Conservation (phyloP, 805 yeast genomes). For the Jamesozyma rosinii region DNA sequence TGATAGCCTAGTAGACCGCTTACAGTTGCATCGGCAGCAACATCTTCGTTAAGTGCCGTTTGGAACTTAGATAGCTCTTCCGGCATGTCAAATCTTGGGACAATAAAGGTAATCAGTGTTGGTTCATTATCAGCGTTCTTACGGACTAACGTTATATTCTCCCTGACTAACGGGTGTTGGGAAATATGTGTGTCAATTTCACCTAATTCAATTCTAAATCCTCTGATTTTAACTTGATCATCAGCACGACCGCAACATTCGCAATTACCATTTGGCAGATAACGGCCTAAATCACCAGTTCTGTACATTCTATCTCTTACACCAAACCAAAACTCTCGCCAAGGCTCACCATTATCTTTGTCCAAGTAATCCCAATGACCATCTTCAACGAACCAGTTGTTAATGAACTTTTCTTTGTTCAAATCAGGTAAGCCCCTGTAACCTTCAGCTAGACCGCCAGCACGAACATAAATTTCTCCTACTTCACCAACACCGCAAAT, state of each 20-base stretch:
- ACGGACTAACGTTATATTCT: constrained; percentile 83
- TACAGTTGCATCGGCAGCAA: constrained; percentile 54
- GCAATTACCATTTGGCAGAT: constrained; percentile 92
- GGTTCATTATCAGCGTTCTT: constrained; percentile 91
- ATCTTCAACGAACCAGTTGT: constrained; percentile 79
- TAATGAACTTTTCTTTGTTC: constrained; percentile 78
- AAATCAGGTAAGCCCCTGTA: constrained; percentile 85
- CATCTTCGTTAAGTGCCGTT: constrained; percentile 36
- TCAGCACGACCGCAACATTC: constrained; percentile 99
- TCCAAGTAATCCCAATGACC: constrained; percentile 55
- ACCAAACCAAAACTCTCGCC: constrained; percentile 82
- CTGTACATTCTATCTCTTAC: constrained; percentile 93
- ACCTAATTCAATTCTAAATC: constrained; percentile 95
- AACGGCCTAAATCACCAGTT: constrained; percentile 96
- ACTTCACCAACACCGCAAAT: constrained; percentile 98
- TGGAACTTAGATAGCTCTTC: constrained; percentile 38
- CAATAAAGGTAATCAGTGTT: constrained; percentile 80
- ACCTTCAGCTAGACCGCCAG: constrained; percentile 96
- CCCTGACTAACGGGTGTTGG: constrained; percentile 86
- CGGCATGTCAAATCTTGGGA: constrained; percentile 57
- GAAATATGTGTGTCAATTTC: constrained; percentile 96
- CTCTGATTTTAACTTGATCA: constrained; percentile 96
- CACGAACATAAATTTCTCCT: constrained; percentile 97
- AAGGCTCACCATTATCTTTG: constrained; percentile 39
- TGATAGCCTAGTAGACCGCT: constrained; percentile 69